Percentiles rank a stretch among this genome's conserved stretches.
phyloP scores from a whole-genome alignment of 2,329 filamentous ascomycete species.

The Fusarium circinatum region DNA sequence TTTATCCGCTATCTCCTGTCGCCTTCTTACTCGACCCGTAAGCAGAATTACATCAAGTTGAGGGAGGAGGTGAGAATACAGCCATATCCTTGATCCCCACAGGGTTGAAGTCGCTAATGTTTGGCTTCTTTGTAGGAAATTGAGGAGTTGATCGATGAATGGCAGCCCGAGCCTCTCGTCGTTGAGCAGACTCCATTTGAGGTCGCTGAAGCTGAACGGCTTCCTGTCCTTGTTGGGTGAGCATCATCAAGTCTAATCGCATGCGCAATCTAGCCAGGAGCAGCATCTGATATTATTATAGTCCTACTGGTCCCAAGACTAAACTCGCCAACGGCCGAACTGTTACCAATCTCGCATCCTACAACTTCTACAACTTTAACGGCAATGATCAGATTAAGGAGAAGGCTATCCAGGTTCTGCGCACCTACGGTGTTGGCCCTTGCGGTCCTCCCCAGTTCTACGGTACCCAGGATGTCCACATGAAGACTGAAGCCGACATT shows the following conservation, averaged over 20 bases:
- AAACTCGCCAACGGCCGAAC: slow-evolving; percentile 90
- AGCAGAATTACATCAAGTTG: slow-evolving; percentile 88
- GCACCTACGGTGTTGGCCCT: slow-evolving; percentile 95
- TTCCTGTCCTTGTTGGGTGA: slow-evolving; percentile 89
- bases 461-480: slow-evolving; percentile 97
- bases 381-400: slow-evolving; percentile 92
- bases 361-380: slow-evolving; percentile 98
- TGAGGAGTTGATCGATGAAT: slow-evolving; percentile 95
- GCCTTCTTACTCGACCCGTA: slow-evolving; percentile 91
- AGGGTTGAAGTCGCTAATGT: slow-evolving; percentile 1
- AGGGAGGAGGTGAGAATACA: slow-evolving; percentile 71
- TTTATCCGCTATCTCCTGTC: slow-evolving; percentile 93
- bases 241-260: not conserved
- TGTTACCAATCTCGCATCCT: slow-evolving; percentile 91
- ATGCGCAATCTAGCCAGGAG: not conserved
- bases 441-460: slow-evolving; percentile 98
- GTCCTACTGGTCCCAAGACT: slow-evolving; percentile 85
- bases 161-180: slow-evolving; percentile 93
- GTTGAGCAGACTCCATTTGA: slow-evolving; percentile 78
- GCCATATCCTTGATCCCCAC: not conserved
- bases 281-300: slow-evolving; percentile 10
- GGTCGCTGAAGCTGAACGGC: slow-evolving; percentile 82
- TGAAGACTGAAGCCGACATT: slow-evolving; percentile 95
- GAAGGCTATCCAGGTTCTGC: slow-evolving; percentile 91
- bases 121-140: slow-evolving; percentile 72